Evolutionary conservation across 2,329 filamentous ascomycete genomes (phyloP).

Genomic region (Talaromyces amestolkiae): DNA sequence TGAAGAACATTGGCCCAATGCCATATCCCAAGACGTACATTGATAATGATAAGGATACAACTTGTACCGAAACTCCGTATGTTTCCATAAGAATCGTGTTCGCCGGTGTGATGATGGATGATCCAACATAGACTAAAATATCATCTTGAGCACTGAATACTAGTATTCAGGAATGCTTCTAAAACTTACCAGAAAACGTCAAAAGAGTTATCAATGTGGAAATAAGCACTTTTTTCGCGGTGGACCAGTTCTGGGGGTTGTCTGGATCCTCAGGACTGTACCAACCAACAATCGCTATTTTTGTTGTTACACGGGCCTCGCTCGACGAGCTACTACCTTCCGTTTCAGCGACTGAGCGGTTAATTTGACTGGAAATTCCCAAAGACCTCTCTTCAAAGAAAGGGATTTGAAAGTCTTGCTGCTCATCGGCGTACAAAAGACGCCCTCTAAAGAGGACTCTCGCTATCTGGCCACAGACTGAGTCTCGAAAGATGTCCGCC

Average conservation of each 20-base stretch:
- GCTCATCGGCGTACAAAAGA: background rate
- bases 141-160: too few relatives aligned
- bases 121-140: constrained; percentile 32
- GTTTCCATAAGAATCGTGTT: constrained; percentile 22
- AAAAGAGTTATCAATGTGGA: background rate
- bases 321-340: background rate
- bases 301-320: background rate
- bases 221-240: background rate
- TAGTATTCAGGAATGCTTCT: too few relatives aligned
- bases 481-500: background rate
- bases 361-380: background rate
- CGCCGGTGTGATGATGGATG: constrained; percentile 30
- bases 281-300: background rate
- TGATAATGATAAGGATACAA: constrained; percentile 33
- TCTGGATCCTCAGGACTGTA: background rate
- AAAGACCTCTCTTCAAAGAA: background rate
- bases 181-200: background rate
- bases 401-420: background rate
- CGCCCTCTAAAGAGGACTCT: background rate
- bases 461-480: background rate
- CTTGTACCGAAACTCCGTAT: constrained; percentile 30
- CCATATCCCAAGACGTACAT: constrained; percentile 32
- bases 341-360: background rate
- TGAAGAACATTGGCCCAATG: background rate
- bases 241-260: background rate